Evolutionary conservation across 495 filamentous ascomycete genomes (phyloP).

Genomic region (Penicillium waksmanii): DNA sequence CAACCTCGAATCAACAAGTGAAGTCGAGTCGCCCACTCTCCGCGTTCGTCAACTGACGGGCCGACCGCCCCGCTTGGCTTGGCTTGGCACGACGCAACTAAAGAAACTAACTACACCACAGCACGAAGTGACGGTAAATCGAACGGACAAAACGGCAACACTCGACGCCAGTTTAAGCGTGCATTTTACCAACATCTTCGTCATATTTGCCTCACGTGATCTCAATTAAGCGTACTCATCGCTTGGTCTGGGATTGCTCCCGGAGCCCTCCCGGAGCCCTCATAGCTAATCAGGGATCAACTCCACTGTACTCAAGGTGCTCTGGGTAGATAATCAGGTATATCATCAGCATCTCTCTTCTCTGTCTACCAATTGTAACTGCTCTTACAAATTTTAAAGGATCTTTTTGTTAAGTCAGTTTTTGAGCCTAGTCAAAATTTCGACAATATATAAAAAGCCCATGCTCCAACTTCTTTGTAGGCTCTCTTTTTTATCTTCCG

Average conservation of each 20-base stretch:
- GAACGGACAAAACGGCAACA: slow-evolving; percentile 6
- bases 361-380: background rate
- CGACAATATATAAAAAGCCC: too few relatives aligned
- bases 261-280: slow-evolving; percentile 3
- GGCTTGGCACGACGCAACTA: background rate
- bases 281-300: slow-evolving; percentile 4
- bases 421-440: too few relatives aligned
- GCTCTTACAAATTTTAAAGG: background rate
- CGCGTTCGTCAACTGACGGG: slow-evolving; percentile 28
- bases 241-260: background rate
- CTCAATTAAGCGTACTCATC: too few relatives aligned
- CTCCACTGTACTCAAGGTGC: slow-evolving; percentile 2
- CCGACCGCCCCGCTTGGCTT: slow-evolving; percentile 35
- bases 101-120: slow-evolving; percentile 6
- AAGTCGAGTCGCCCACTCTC: slow-evolving; percentile 26
- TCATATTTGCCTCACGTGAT: slow-evolving; percentile 1
- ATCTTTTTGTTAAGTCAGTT: too few relatives aligned
- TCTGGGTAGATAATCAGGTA: slow-evolving; percentile 5
- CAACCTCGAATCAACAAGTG: slow-evolving; percentile 17
- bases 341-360: background rate
- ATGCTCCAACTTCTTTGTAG: too few relatives aligned
- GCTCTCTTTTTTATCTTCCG: too few relatives aligned
- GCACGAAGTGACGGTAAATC: slow-evolving; percentile 12
- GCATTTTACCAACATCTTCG: slow-evolving; percentile 1
- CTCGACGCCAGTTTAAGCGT: slow-evolving; percentile 11